Conservation (phyloP, 192 early-diverging fungal species). For the Phycomyces blakesleeanus region DNA sequence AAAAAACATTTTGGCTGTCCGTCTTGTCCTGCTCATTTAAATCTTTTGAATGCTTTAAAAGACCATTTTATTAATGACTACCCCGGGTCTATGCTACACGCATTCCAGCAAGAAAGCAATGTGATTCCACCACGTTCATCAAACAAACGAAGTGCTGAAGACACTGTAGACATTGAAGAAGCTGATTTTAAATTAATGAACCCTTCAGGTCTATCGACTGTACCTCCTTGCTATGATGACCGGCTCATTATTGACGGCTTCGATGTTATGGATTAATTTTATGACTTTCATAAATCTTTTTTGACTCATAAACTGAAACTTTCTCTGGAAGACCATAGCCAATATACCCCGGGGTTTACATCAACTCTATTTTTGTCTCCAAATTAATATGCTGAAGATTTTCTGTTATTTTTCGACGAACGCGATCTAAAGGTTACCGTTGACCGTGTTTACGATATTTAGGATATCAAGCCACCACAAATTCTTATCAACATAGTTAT, state of each 20-base stretch:
- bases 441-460: no score
- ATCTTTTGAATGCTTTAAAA: constrained; percentile 5
- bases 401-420: no score
- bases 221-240: constrained; percentile 2
- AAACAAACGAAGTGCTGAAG: no score
- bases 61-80: constrained; percentile 11
- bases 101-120: not conserved
- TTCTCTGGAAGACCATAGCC: constrained; percentile 16
- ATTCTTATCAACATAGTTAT: no score
- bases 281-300: constrained; percentile 13
- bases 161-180: no score
- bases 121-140: no score
- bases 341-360: constrained; percentile 1
- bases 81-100: not conserved
- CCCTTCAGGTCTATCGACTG: constrained; percentile 6
- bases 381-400: no score
- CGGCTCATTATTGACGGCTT: constrained; percentile 1
- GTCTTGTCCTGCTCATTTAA: constrained; percentile 5
- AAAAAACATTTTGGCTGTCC: not conserved
- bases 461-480: no score
- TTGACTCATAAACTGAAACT: constrained; percentile 15
- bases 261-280: constrained; percentile 6
- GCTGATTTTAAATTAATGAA: constrained; percentile 1
- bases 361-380: constrained; percentile 2
- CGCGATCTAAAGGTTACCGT: no score